These are phyloP conservation scores for Picochlorum sp. DNA, from an alignment of 139 green algal species.

Conservation along the genomic window DNA sequence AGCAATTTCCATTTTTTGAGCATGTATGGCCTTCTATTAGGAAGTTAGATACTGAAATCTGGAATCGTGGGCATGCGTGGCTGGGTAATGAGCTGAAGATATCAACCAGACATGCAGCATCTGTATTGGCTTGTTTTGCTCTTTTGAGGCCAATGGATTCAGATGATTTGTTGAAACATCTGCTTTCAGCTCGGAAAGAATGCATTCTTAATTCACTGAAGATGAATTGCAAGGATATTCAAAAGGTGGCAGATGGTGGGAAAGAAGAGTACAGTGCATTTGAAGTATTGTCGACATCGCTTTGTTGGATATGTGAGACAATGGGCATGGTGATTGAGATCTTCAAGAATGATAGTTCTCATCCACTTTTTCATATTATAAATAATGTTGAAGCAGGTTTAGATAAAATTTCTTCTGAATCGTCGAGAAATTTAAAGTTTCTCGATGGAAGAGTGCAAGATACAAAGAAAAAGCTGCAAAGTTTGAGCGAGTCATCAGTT, in stretches of 20 bases:
- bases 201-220: slow-evolving; percentile 23
- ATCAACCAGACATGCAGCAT: not conserved
- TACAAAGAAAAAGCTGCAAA: not conserved
- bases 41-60: slow-evolving; percentile 69
- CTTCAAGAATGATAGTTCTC: no score
- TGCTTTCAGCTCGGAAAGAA: slow-evolving; percentile 24
- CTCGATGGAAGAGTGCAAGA: not conserved
- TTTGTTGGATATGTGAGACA: no score
- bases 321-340: no score
- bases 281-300: no score
- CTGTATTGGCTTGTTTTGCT: slow-evolving; percentile 6
- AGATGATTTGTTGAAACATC: slow-evolving; percentile 30
- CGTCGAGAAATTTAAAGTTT: not conserved
- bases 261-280: no score
- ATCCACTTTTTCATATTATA: no score
- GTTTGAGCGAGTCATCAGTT: not conserved
- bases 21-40: slow-evolving; percentile 83
- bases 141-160: slow-evolving; percentile 22
- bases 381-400: no score
- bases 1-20: slow-evolving; percentile 75
- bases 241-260: no score
- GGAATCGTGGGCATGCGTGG: slow-evolving; percentile 18
- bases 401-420: no score
- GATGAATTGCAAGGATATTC: no score
- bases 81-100: slow-evolving; percentile 20